Conservation (phyloP, 441 rosid genomes). For the Jatropha multifida region DNA sequence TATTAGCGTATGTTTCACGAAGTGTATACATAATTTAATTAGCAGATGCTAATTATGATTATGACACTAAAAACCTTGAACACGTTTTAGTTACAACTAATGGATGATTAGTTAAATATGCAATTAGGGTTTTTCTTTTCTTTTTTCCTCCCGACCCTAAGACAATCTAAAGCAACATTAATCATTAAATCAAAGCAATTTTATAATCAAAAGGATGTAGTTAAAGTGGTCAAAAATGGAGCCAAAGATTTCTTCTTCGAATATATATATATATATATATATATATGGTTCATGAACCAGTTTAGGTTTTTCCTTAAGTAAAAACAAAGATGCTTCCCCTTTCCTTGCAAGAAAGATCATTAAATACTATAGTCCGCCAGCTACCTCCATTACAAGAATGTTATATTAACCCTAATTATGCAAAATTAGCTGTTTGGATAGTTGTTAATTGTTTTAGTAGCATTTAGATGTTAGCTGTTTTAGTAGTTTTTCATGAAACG, state of each 20-base stretch:
- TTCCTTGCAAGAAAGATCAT: constrained; percentile 10
- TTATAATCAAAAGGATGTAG: not conserved
- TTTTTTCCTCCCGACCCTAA: not conserved
- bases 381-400: not conserved
- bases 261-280: not conserved
- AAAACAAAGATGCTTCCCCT: constrained; percentile 7
- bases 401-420: not conserved
- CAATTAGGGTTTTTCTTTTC: not conserved
- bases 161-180: not conserved
- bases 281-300: constrained; percentile 18
- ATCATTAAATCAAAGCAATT: not conserved
- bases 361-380: not conserved
- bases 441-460: too few species aligned
- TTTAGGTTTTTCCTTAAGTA: not conserved
- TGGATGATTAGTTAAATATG: not conserved
- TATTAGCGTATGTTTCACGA: constrained; percentile 12
- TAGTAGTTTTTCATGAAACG: too few species aligned
- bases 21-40: not conserved
- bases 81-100: not conserved
- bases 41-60: constrained; percentile 7
- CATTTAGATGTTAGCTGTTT: too few species aligned
- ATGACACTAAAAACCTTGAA: constrained; percentile 10
- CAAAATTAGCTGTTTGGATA: too few species aligned
- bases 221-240: constrained; percentile 12
- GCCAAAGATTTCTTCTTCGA: not conserved